Conservation (phyloP, 257 asterid genomes). For the Nicotiana attenuata region DNA sequence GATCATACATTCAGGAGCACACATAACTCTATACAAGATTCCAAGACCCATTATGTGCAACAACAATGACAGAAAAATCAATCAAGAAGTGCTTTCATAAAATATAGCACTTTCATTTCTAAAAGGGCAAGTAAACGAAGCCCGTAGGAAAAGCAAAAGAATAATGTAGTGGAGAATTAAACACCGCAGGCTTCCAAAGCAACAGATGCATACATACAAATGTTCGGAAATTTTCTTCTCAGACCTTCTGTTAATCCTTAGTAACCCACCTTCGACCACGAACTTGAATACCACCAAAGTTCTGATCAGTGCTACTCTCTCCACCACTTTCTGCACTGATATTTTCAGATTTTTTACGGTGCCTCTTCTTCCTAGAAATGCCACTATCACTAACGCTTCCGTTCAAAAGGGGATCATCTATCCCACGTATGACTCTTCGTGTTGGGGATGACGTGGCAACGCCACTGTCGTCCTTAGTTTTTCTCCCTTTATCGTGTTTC, state of each 20-base stretch:
- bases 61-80: background rate
- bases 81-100: background rate
- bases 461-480: constrained; percentile 72
- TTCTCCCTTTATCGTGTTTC: constrained; percentile 57
- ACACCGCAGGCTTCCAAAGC: background rate
- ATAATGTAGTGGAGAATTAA: background rate
- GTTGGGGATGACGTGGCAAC: constrained; percentile 47
- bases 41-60: background rate
- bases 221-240: background rate
- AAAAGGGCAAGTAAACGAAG: background rate
- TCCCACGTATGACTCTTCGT: constrained; percentile 64
- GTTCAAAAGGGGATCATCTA: constrained; percentile 87
- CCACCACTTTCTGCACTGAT: constrained; percentile 91
- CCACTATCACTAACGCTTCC: constrained; percentile 83
- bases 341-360: constrained; percentile 63
- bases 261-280: constrained; percentile 82
- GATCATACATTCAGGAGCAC: background rate
- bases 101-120: background rate
- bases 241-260: constrained; percentile 42
- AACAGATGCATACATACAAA: background rate
- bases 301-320: constrained; percentile 64
- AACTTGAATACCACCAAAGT: constrained; percentile 54
- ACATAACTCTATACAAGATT: background rate
- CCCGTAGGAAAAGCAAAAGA: background rate
- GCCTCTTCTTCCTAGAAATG: constrained; percentile 63